Conservation (phyloP, 768 basidiomycete species). For the Russula ochroleuca region DNA sequence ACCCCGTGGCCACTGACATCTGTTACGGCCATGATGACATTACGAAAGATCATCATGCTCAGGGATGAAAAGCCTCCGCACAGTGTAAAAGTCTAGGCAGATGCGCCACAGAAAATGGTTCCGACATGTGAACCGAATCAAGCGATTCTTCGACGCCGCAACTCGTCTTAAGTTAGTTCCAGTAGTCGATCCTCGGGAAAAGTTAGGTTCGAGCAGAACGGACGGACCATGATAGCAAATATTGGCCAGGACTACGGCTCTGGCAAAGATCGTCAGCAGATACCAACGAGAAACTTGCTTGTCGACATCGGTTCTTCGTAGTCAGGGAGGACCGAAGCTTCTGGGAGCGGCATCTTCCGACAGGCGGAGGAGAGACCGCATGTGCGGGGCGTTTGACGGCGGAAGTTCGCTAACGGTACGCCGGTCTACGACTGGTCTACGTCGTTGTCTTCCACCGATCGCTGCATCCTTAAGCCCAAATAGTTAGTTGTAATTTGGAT, state of each 20-base stretch:
- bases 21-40: constrained; percentile 31
- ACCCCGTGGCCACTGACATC: not conserved
- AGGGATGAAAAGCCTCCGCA: constrained; percentile 35
- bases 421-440: no score
- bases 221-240: not conserved
- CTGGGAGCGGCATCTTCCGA: not conserved
- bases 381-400: not conserved
- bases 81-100: constrained; percentile 38
- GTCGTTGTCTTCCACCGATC: not conserved
- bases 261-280: not conserved
- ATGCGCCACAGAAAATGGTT: constrained; percentile 37
- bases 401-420: no score
- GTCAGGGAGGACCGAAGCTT: not conserved
- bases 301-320: not conserved
- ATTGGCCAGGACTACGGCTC: not conserved
- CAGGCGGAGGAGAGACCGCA: not conserved
- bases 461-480: not conserved
- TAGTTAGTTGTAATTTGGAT: constrained; percentile 9
- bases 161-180: not conserved
- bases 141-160: constrained; percentile 9
- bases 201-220: not conserved
- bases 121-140: constrained; percentile 9
- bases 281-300: not conserved
- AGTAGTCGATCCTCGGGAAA: not conserved
- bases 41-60: constrained; percentile 36